Evolutionary conservation across 78 protist species (phyloP), one percentile per base, ranked within the genome.

Genomic region (Neovahlkampfia damariscottae): DNA sequence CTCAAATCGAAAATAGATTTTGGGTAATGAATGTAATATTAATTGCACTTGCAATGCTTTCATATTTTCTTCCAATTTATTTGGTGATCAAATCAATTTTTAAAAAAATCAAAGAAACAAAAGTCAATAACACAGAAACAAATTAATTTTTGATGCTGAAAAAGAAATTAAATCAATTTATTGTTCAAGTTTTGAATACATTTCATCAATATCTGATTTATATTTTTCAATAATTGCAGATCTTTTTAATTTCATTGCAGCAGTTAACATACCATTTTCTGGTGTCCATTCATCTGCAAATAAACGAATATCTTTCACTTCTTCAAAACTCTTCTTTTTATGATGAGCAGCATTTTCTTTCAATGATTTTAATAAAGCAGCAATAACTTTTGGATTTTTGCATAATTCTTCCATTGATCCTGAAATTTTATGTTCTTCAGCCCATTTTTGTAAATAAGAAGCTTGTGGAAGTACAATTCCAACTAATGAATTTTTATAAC

Each of bases 181-280:
- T n/a, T n/a, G n/a, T n/a, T n/a, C n/a, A n/a, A n/a, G n/a, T n/a
- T 32, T 10, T 19, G 8, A 10, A 28, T 29, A 77, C 41, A 77
- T 10, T 80, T 2, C 77, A 19, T 77, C 35, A 29, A 77, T 77
- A 27, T 5, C 73, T 29, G n/a, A 27, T 5, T 35, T 41, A 40
- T 72, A 77, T 38, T 77, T 67, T 30, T 27, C 9, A 32, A 62
- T n/a, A 27, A 77, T 5, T 8, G 34, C 71, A 50, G 38, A 36
- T 6, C 81, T 62, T 67, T 77, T 77, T 30, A 77, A 29, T 40
- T 77, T 77, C 81, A 77, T 77, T 31, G 81, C 79, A 29, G 81
- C 79, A 6, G 81, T 77, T 10, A 77, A 71, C 41, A 73, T 38
- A 6, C 78, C 80, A 29, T 74, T 74, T 10, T 77, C 81, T 7